These are phyloP conservation scores for Guadua angustifolia DNA, from an alignment of 176 grass and related monocot species.

Conservation along the genomic window DNA sequence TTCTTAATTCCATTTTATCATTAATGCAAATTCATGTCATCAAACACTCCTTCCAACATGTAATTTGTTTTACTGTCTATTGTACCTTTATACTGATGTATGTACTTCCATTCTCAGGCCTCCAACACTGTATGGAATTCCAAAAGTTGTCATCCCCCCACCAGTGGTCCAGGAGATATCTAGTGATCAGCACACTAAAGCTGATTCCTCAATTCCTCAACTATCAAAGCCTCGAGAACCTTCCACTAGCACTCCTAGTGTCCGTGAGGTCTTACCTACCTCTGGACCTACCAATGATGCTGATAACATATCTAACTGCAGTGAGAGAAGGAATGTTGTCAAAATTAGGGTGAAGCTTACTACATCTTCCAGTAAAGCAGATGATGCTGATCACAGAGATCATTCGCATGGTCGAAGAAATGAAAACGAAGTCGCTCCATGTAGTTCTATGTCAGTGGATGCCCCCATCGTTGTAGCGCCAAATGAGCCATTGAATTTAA, in stretches of 20 bases:
- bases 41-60: constrained; percentile 17
- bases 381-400: constrained; percentile 65
- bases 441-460: constrained; percentile 95
- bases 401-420: constrained; percentile 63
- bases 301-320: constrained; percentile 87
- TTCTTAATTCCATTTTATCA: background rate
- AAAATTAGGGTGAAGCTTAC: constrained; percentile 83
- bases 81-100: constrained; percentile 33
- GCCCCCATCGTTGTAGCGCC: constrained; percentile 64
- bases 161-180: constrained; percentile 52
- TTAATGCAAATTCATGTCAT: background rate
- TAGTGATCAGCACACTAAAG: constrained; percentile 56
- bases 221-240: constrained; percentile 69
- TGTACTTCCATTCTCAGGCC: constrained; percentile 52
- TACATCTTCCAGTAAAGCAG: constrained; percentile 82
- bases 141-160: constrained; percentile 56
- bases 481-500: constrained; percentile 65
- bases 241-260: constrained; percentile 66
- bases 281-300: constrained; percentile 72
- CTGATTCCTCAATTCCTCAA: constrained; percentile 58
- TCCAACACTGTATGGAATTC: constrained; percentile 77
- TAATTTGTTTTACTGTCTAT: constrained; percentile 5
- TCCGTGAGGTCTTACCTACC: constrained; percentile 57
- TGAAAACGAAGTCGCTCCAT: constrained; percentile 76
- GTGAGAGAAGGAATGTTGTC: constrained; percentile 82